Percentiles rank a stretch among this genome's conserved stretches.
These are phyloP conservation scores for Silene uniflora DNA, from an alignment of 148 eudicot genomes.

Conservation along the genomic window DNA sequence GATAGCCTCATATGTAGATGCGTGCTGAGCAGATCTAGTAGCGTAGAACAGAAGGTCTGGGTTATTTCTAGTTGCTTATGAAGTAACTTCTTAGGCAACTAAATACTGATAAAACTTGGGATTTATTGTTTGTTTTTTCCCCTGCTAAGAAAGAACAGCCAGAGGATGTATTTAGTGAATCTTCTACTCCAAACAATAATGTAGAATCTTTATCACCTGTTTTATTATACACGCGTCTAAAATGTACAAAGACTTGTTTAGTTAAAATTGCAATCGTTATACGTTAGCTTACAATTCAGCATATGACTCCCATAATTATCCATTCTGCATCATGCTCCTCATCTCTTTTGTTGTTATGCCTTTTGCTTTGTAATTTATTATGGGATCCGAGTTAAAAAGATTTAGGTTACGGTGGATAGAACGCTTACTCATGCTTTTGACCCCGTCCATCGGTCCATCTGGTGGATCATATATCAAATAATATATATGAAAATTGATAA, in stretches of 20 bases:
- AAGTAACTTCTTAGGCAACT: background rate
- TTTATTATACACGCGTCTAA: background rate
- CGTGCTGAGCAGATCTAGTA: background rate
- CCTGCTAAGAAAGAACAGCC: background rate
- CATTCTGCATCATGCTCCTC: background rate
- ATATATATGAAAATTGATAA: background rate
- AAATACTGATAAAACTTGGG: background rate
- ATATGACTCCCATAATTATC: background rate
- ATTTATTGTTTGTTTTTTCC: too few species aligned
- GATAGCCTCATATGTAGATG: background rate
- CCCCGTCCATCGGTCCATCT: background rate
- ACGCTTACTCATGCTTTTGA: constrained; percentile 3
- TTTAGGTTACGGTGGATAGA: background rate
- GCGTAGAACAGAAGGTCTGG: background rate
- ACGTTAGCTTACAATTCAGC: background rate
- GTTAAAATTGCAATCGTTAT: background rate
- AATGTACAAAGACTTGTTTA: background rate
- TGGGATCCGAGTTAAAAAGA: background rate
- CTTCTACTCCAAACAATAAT: background rate
- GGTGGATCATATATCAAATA: background rate
- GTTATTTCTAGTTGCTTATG: background rate
- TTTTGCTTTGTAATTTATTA: background rate
- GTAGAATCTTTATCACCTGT: background rate
- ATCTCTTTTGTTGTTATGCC: background rate
- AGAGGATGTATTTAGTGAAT: background rate